Evolutionary conservation across 805 yeast species (phyloP).

Genomic region (Zygosaccharomyces bailii): DNA sequence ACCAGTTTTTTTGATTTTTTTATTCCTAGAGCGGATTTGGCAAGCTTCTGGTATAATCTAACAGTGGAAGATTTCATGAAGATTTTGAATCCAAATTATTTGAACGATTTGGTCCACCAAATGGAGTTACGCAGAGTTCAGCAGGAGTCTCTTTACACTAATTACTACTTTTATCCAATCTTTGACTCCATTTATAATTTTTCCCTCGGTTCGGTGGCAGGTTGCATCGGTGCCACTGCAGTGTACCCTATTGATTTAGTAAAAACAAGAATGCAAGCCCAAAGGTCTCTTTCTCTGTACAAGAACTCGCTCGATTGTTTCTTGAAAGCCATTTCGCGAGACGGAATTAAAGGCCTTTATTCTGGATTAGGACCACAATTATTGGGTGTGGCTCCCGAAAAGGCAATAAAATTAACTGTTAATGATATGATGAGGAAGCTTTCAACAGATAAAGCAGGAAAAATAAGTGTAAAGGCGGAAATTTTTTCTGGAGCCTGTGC

Average conservation of each 20-base stretch:
- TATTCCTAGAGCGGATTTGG: constrained; percentile 17
- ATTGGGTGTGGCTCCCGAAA: constrained; percentile 97
- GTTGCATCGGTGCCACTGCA: constrained; percentile 96
- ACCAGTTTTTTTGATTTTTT: constrained; percentile 22
- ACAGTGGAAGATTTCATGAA: constrained; percentile 41
- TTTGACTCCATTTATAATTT: constrained; percentile 87
- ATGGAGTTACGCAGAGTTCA: constrained; percentile 31
- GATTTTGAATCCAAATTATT: constrained; percentile 41
- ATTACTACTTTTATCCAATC: constrained; percentile 52
- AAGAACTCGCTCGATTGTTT: constrained; percentile 84
- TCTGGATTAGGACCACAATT: constrained; percentile 92
- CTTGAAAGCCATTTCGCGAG: constrained; percentile 65
- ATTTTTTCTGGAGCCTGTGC: constrained; percentile 88
- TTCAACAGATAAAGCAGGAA: constrained; percentile 52
- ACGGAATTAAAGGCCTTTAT: constrained; percentile 82
- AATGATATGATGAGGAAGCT: constrained; percentile 81
- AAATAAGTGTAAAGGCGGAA: constrained; percentile 58
- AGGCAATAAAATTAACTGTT: constrained; percentile 92
- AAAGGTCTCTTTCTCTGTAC: constrained; percentile 66
- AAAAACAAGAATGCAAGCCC: constrained; percentile 97
- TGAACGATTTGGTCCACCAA: constrained; percentile 35
- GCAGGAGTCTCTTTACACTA: constrained; percentile 32
- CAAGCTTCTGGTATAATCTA: constrained; percentile 26
- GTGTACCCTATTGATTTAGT: constrained; percentile 96
- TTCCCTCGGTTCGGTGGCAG: constrained; percentile 88